Evolutionary conservation across 2,329 filamentous ascomycete species (phyloP), one percentile per base, ranked within the genome.

Genomic region (Ceratocystis smalleyi): DNA sequence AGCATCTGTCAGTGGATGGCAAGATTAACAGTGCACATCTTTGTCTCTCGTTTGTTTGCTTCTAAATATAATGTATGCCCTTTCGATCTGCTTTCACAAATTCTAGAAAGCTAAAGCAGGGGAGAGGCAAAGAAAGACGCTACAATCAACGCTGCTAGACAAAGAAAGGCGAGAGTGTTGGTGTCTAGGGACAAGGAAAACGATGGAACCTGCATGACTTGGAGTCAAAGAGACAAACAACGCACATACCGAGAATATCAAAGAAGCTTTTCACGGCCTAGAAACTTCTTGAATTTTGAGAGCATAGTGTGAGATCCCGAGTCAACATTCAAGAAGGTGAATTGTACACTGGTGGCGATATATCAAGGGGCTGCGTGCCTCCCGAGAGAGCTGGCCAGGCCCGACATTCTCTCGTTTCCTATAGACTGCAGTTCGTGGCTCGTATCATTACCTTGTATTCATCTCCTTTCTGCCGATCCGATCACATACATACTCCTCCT

Each of bases 101-200:
- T 27, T 62, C 30, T 43, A 8, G 27, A 43, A 54, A 19, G 5
- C 27, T 17, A 10, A 24, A 35, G 17, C 45, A 4, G 22, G 24
- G n/a, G 12, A 7, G n/a, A 54, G 22, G 35, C 43, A 54, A 54
- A 62, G 17, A 61, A 47, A 61, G 43, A 61, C 59, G n/a, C 27
- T 1, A 8, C 45, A 43, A 60, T 17, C 22, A 19, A n/a, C 6
- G 3, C 19, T 61, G 22, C 27, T 32, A 30, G 27, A 57, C 54
- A 32, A 57, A 57, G 54, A 57, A 19, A 35, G 15, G 2, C 22
- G 45, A 17, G 45, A 17, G 43, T 19, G n/a, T n/a, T 54, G 61
- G 10, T 32, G 35, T 40, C 35, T 54, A 19, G 40, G 22, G 4
- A 54, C 61, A 62, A 62, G 54, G 61, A 62, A 40, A 10, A 10